A percentile compares a stretch with the other conserved stretches of the same genome.
phyloP scores from a whole-genome alignment of 1,284 basidiomycete species.

The Ustilago lituana region DNA sequence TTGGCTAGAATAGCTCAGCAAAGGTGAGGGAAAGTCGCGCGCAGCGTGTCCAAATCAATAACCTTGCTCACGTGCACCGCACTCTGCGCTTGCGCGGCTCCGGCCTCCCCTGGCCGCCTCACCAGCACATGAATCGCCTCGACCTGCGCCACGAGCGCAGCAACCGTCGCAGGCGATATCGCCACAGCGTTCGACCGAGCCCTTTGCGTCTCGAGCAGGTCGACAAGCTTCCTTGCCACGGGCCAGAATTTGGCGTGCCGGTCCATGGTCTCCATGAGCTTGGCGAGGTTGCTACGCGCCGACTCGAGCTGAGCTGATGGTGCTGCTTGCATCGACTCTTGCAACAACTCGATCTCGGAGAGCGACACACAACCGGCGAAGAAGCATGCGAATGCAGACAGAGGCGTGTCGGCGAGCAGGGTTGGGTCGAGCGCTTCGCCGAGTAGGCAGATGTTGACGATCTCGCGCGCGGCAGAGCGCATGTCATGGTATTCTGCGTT shows the following conservation, averaged over 20 bases:
- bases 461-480: constrained; percentile 26
- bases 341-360: constrained; percentile 27
- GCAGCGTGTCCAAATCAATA: constrained; percentile 18
- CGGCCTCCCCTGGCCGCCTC: constrained; percentile 12
- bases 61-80: constrained; percentile 27
- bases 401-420: constrained; percentile 28
- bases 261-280: constrained; percentile 15
- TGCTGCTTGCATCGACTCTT: constrained; percentile 9
- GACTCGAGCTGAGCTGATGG: constrained; percentile 7
- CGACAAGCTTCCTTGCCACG: constrained; percentile 13
- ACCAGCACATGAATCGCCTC: constrained; percentile 41
- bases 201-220: constrained; percentile 20
- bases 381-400: constrained; percentile 28
- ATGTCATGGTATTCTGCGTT: constrained; percentile 28
- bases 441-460: constrained; percentile 31
- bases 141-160: constrained; percentile 22
- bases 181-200: not conserved
- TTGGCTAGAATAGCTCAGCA: no score
- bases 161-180: constrained; percentile 7
- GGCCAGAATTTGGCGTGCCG: constrained; percentile 37
- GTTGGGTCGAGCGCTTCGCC: constrained; percentile 21
- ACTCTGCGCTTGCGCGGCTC: no score
- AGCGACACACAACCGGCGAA: constrained; percentile 23
- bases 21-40: constrained; percentile 24
- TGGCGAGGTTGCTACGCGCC: constrained; percentile 11